Evolutionary conservation across 2,329 filamentous ascomycete species (phyloP), one percentile per base, ranked within the genome.

Genomic region (Thielaviopsis euricoi): DNA sequence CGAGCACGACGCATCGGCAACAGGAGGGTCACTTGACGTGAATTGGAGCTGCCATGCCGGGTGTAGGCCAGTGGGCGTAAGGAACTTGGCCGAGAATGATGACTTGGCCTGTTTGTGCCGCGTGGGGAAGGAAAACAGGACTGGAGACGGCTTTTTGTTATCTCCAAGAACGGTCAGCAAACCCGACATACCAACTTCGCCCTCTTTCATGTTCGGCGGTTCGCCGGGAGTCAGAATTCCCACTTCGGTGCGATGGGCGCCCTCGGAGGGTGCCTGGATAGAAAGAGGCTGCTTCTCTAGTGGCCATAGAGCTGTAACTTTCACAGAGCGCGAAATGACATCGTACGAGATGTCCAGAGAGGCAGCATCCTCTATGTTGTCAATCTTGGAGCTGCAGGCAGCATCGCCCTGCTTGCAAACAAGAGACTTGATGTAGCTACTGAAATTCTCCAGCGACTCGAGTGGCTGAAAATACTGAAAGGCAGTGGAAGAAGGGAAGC

Each of bases 121-220:
- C 2, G 88, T 82, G 1, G 87, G 83, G 63, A 95, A 93, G 50
- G 86, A 82, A 72, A 97, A 96, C 52, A 91, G 74, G 0, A 87
- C 86, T 1, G 86, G 78, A 46, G 85, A 86, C 12, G 87, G 81
- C 62, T 82, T 80, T 46, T 76, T 75, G 64, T 89, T 81, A 65
- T 90, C 80, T 22, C 88, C 87, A 0, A 96, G 71, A 2, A 94
- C 86, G 0, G 83, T 85, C 55, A 96, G 72, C 57, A 89, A 78
- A 2, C 91, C 91, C 5, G 84, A 83, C 46, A 95, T 76, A 43
- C 85, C 85, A 13, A 95, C 71, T 63, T 95, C 87, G 67, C 90
- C 81, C 0, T 80, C 72, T 60, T 88, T 82, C 15, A 80, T 73
- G 23, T 72, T 74, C 5, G 73, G 70, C 15, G 83, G 76, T 3